phyloP scores from a whole-genome alignment of 306 rosid genomes.

The Abrus precatorius region DNA sequence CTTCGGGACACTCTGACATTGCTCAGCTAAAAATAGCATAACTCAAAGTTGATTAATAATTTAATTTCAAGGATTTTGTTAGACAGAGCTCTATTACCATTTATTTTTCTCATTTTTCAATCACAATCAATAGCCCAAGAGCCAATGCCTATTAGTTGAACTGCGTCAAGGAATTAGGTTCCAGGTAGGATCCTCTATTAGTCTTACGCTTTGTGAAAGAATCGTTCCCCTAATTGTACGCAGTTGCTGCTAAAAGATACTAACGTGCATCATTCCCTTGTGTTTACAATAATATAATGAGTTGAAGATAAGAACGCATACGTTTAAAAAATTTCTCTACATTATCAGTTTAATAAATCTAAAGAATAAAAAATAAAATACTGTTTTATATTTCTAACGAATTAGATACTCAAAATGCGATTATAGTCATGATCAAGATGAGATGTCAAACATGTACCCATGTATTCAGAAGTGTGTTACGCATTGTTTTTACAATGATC shows the following conservation, averaged over 20 bases:
- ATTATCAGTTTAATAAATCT: neutral
- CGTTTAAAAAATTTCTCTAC: neutral
- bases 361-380: neutral
- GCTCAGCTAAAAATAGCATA: constrained; percentile 4
- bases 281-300: neutral
- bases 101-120: neutral
- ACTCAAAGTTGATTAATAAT: constrained; percentile 13
- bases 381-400: neutral
- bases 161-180: neutral
- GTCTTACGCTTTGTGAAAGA: constrained; percentile 18
- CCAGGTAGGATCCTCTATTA: neutral
- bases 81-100: neutral
- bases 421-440: constrained; percentile 10
- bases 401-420: neutral
- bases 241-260: constrained; percentile 6
- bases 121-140: neutral
- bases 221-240: neutral
- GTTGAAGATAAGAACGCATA: constrained; percentile 23
- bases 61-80: neutral
- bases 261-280: constrained; percentile 6
- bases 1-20: constrained; percentile 12
- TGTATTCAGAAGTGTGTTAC: constrained; percentile 31
- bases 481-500: constrained; percentile 39
- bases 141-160: neutral
- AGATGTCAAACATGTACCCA: neutral